Conservation (phyloP, 2,329 filamentous ascomycete genomes). For the Plenodomus biglobosus region DNA sequence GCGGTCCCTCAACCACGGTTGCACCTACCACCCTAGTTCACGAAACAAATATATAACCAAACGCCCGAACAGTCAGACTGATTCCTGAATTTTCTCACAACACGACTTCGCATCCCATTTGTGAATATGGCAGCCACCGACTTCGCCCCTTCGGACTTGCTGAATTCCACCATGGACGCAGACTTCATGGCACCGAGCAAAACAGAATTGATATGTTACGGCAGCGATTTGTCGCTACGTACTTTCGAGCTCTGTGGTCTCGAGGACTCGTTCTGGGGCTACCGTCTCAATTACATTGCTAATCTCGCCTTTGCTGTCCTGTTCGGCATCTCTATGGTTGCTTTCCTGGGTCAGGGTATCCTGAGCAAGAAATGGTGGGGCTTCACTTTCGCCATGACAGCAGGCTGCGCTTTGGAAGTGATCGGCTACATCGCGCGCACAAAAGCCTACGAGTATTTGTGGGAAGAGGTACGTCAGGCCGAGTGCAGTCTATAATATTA, state of each 20-base stretch:
- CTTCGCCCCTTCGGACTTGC: neutral
- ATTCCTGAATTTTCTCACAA: neutral
- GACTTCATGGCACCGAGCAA: neutral
- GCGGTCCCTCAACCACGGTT: neutral
- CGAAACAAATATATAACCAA: neutral
- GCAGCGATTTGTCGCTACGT: constrained; percentile 15
- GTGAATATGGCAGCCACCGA: neutral
- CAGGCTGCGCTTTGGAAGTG: constrained; percentile 60
- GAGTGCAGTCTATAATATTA: too few species aligned
- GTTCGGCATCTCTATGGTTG: constrained; percentile 46
- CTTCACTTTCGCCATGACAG: constrained; percentile 54
- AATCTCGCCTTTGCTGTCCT: constrained; percentile 48
- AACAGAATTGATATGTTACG: neutral
- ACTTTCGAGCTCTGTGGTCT: constrained; percentile 46
- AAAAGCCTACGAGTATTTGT: constrained; percentile 60
- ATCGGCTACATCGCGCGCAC: constrained; percentile 65
- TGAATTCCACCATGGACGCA: constrained; percentile 1
- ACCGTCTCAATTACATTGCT: constrained; percentile 47
- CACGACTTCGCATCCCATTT: neutral
- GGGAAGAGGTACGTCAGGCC: constrained; percentile 42
- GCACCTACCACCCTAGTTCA: neutral
- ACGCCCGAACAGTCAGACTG: neutral
- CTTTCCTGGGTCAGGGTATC: constrained; percentile 44
- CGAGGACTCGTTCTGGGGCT: constrained; percentile 47
- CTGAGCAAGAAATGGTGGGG: constrained; percentile 44